These are phyloP conservation scores for Zygoascus meyerae DNA, from an alignment of 1,139 yeast species.

Conservation along the genomic window DNA sequence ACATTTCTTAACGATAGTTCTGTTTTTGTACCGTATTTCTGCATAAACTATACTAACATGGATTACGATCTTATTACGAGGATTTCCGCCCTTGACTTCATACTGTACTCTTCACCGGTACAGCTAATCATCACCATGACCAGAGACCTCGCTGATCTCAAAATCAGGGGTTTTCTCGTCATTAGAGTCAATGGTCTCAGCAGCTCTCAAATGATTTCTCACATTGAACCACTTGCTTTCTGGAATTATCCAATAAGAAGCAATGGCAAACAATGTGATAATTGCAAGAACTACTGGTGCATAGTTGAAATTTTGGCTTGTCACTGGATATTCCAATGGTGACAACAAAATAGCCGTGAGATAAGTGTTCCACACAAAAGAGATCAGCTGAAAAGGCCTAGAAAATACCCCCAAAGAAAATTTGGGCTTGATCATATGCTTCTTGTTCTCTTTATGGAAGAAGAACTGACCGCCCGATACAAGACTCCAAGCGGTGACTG, in stretches of 20 bases:
- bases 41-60: too few species aligned
- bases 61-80: too few species aligned
- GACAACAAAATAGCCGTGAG: conserved; percentile 62
- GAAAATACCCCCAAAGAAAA: conserved; percentile 24
- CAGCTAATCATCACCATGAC: too few species aligned
- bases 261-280: conserved; percentile 48
- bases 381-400: conserved; percentile 30
- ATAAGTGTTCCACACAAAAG: conserved; percentile 55
- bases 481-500: conserved; percentile 27
- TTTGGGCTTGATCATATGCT: conserved; percentile 14
- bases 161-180: too few species aligned
- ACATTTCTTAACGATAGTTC: too few species aligned
- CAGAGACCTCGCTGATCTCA: too few species aligned
- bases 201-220: background rate
- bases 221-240: conserved; percentile 21
- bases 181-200: too few species aligned
- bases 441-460: conserved; percentile 18
- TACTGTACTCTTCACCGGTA: too few species aligned
- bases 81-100: too few species aligned
- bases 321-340: conserved; percentile 62
- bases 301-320: conserved; percentile 60
- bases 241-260: conserved; percentile 44
- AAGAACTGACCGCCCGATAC: conserved; percentile 25
- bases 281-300: conserved; percentile 58
- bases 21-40: too few species aligned